Evolutionary conservation across 1,284 basidiomycete genomes (phyloP).

Genomic region (Athelia psychrophila): DNA sequence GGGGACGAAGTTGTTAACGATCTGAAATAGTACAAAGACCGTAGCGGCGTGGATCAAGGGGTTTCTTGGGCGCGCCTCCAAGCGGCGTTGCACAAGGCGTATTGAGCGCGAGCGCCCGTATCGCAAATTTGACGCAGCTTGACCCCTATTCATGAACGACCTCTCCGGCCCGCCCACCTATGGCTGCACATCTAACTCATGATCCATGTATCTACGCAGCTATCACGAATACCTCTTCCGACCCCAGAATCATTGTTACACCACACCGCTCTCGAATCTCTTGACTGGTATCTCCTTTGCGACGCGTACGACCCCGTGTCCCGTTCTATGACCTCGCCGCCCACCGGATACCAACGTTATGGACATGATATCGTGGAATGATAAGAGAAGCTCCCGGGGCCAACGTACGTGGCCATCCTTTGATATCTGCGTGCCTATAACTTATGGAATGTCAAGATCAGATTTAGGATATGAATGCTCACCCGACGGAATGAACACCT

Average conservation of each 20-base stretch:
- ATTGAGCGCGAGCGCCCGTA: no score
- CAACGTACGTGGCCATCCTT: constrained; percentile 39
- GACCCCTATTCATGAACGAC: no score
- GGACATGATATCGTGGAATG: constrained; percentile 72
- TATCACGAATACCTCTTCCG: constrained; percentile 9
- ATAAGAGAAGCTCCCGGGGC: constrained; percentile 51
- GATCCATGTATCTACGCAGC: not conserved
- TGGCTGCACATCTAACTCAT: no score
- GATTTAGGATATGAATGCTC: constrained; percentile 50
- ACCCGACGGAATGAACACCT: constrained; percentile 52
- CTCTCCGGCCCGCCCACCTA: constrained; percentile 5
- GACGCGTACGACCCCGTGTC: constrained; percentile 54
- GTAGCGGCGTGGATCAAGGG: no score
- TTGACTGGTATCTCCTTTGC: constrained; percentile 49
- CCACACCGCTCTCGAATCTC: constrained; percentile 53
- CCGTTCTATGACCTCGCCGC: constrained; percentile 71
- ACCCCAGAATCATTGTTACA: constrained; percentile 29
- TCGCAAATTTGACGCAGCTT: no score
- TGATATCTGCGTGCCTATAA: constrained; percentile 4
- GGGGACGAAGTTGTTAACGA: no score
- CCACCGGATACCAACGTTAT: constrained; percentile 75
- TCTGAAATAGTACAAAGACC: no score
- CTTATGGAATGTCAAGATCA: constrained; percentile 26
- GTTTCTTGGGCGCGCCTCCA: no score
- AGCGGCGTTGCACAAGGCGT: no score